Percentiles rank a stretch among this genome's conserved stretches.
Conservation (phyloP, 1,284 basidiomycete genomes). For the Tilletiopsis washingtonensis region DNA sequence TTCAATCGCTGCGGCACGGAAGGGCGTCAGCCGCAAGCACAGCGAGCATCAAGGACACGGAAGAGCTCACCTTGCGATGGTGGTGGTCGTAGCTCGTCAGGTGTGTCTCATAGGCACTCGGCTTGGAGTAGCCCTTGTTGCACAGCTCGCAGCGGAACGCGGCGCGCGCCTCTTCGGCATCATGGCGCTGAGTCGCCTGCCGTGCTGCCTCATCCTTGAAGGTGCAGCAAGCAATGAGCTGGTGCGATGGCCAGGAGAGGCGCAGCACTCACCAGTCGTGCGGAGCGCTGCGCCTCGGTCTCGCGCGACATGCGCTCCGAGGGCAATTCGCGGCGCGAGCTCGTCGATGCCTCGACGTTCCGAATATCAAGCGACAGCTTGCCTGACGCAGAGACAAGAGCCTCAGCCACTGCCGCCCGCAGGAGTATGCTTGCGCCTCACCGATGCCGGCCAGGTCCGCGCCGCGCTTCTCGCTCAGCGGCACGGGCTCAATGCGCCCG, state of each 20-base stretch:
- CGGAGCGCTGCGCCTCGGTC: not conserved
- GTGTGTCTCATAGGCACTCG: constrained; percentile 4
- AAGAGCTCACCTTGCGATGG: constrained; percentile 7
- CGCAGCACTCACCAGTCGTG: not conserved
- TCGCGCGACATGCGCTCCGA: not conserved
- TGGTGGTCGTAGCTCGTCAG: constrained; percentile 10
- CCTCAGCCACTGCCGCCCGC: no score
- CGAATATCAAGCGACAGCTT: not conserved
- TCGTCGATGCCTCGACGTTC: not conserved
- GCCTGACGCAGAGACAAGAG: no score
- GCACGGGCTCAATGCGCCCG: constrained; percentile 6
- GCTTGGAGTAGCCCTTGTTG: constrained; percentile 5
- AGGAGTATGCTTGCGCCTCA: not conserved
- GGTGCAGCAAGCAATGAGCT: not conserved
- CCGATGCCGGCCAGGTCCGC: constrained; percentile 6
- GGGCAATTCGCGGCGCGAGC: not conserved
- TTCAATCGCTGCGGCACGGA: constrained; percentile 2
- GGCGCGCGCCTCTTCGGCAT: not conserved
- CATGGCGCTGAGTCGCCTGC: not conserved
- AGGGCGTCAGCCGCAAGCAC: not conserved
- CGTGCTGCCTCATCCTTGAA: not conserved
- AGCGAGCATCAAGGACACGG: not conserved
- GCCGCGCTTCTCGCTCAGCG: constrained; percentile 10
- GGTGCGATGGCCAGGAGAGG: not conserved
- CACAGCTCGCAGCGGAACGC: constrained; percentile 8